Evolutionary conservation across 352 stramenopile species (phyloP).

Genomic region (Blastocystis sp.): DNA sequence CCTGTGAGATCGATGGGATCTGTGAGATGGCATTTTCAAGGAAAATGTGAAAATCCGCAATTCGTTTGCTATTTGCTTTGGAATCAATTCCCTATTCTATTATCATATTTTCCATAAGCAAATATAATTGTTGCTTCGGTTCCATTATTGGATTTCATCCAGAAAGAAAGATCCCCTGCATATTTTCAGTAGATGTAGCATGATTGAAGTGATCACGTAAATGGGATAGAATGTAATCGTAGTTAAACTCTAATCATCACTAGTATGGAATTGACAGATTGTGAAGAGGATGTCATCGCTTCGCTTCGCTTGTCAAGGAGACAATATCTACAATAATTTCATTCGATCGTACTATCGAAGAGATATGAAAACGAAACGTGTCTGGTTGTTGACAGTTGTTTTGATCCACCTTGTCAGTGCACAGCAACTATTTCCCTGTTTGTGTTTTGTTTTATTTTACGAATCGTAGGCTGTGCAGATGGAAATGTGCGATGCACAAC

Average conservation of each 20-base stretch:
- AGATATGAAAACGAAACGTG: not conserved
- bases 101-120: too few relatives aligned
- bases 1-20: not conserved
- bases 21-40: not conserved
- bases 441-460: not conserved
- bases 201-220: too few relatives aligned
- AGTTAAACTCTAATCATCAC: not conserved
- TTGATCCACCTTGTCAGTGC: not conserved
- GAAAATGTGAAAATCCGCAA: not conserved
- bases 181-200: too few relatives aligned
- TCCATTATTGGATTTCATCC: too few relatives aligned
- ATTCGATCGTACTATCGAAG: not conserved
- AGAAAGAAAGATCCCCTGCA: too few relatives aligned
- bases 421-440: conserved; percentile 3
- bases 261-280: not conserved
- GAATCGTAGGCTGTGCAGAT: conserved; percentile 1
- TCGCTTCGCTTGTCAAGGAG: conserved; percentile 33
- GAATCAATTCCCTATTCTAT: too few relatives aligned
- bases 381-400: not conserved
- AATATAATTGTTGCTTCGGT: too few relatives aligned
- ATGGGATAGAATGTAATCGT: too few relatives aligned
- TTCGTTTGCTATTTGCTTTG: too few relatives aligned
- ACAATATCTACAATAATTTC: not conserved
- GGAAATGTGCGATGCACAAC: conserved; percentile 33
- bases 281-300: not conserved